These are phyloP conservation scores for Botrytis sinoallii DNA, from an alignment of 2,329 filamentous ascomycete genomes.

Conservation along the genomic window DNA sequence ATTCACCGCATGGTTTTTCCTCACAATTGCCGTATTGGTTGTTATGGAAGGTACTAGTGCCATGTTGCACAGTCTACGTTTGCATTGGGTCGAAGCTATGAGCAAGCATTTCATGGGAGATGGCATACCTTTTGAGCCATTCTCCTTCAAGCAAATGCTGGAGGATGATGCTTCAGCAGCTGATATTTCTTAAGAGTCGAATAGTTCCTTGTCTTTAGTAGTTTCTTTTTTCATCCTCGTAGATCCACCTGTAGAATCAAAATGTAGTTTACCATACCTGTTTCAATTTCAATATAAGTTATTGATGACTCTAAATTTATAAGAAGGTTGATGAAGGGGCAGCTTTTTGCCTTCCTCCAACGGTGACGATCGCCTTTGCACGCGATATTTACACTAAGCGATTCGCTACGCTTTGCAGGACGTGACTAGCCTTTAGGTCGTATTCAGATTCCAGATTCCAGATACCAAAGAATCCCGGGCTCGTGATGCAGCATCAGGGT, in stretches of 20 bases:
- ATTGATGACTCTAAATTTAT: not conserved
- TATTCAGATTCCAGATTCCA: not conserved
- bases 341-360: no score
- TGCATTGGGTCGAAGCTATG: slow-evolving; percentile 98
- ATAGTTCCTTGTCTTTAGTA: slow-evolving; percentile 17
- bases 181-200: slow-evolving; percentile 42
- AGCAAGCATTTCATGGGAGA: slow-evolving; percentile 95
- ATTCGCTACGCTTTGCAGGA: not conserved
- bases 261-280: slow-evolving; percentile 20
- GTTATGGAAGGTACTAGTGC: slow-evolving; percentile 96
- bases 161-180: slow-evolving; percentile 73
- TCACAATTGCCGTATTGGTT: slow-evolving; percentile 77
- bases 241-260: slow-evolving; percentile 33
- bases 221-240: slow-evolving; percentile 22
- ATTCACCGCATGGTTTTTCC: slow-evolving; percentile 87
- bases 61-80: slow-evolving; percentile 86
- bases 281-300: not conserved
- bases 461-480: not conserved
- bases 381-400: not conserved
- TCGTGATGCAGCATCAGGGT: not conserved
- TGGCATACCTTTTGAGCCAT: slow-evolving; percentile 81
- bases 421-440: not conserved
- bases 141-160: slow-evolving; percentile 79
- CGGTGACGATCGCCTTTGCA: not conserved
- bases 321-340: not conserved